A percentile compares a stretch with the other conserved stretches of the same genome.
Evolutionary conservation across 1,284 basidiomycete genomes (phyloP).

Genomic region (Mycena sp.): DNA sequence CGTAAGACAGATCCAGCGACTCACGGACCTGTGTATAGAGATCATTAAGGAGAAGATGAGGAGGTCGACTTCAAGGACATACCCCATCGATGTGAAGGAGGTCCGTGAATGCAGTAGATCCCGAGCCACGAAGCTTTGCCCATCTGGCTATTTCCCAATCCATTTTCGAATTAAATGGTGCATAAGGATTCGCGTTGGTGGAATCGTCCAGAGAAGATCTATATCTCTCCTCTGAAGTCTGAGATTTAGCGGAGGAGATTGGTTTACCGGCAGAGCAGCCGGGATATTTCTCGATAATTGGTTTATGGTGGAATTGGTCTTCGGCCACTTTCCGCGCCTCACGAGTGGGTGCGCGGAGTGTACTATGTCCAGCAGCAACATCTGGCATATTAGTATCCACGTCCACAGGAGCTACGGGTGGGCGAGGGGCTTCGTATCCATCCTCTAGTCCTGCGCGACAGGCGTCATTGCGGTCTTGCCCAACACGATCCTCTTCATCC

Average conservation of each 20-base stretch:
- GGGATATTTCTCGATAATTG: slow-evolving; percentile 8
- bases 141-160: slow-evolving; percentile 47
- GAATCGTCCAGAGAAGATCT: not conserved
- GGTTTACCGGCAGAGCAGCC: not conserved
- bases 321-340: slow-evolving; percentile 1
- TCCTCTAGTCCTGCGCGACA: not conserved
- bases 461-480: not conserved
- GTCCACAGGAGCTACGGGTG: not conserved
- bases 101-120: slow-evolving; percentile 43
- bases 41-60: not conserved
- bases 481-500: not conserved
- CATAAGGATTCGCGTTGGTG: slow-evolving; percentile 21
- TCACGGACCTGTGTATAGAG: not conserved
- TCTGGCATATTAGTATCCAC: not conserved
- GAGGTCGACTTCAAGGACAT: slow-evolving; percentile 39
- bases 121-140: slow-evolving; percentile 43
- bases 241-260: not conserved
- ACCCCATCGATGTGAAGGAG: no score
- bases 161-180: slow-evolving; percentile 33
- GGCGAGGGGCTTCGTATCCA: not conserved
- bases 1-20: not conserved
- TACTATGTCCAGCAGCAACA: not conserved
- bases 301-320: slow-evolving; percentile 12
- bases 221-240: not conserved
- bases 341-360: not conserved